Base-by-base conservation (phyloP, 495 filamentous ascomycete genomes). In the Cudoniella acicularis region DNA sequence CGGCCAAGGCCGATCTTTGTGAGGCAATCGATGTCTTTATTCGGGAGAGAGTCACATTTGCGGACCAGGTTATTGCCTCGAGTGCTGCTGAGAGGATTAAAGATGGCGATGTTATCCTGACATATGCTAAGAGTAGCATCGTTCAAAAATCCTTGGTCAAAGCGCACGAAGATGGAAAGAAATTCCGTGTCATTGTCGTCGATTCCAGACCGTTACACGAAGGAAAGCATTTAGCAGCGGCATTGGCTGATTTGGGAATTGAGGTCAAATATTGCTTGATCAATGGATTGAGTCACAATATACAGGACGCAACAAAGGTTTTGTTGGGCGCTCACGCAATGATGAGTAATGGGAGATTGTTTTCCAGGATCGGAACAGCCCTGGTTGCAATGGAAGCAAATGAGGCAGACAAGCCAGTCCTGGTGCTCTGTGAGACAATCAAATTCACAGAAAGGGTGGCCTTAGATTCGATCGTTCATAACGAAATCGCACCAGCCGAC, bases 371-470 rank as follows among this genome's bases (percentile, higher is more conserved):
- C 30, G 94, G 94, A 52, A 96, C 92, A 9, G 91, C 91, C 0
- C 78, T 91, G 40, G 81, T 96, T 3, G 92, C 94, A n/a, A 89
- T 94, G 80, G 86, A 84, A 23, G 94, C 92, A 21, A 85, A 87
- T 59, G 84, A 87, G 49, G 72, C 77, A 16, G 82, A 83, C 49
- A 82, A 91, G 30, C 90, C 92, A 1, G 92, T 98, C 41, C 86
- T 93, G 27, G 91, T 95, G 2, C 89, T 90, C 58, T 97, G 92
- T 70, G 93, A 98, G 77, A 92, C 87, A 1, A 84, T 98, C 75
- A 98, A 98, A 71, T 96, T 96, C 73, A 92, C 90, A 21, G 94
- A 96, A 64, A 84, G 87, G 54, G 90, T 96, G 3, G 88, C 90
- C 9, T 82, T 95, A 0, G 94, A 96, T 72, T 89, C 89, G 30